phyloP scores from a whole-genome alignment of 345 rosid species.

The Microcos paniculata region DNA sequence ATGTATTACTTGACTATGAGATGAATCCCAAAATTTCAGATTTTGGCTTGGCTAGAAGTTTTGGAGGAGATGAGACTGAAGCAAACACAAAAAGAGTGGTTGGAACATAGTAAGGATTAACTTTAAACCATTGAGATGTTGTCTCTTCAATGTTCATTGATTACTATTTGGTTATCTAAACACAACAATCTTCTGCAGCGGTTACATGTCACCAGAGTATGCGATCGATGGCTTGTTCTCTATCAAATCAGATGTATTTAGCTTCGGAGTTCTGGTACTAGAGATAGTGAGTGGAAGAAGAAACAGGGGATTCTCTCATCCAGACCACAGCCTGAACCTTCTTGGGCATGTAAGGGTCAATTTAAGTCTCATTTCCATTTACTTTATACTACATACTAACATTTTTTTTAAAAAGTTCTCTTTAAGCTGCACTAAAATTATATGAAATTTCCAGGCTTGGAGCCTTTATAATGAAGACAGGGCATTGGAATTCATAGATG shows the following conservation, averaged over 20 bases:
- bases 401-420: no score
- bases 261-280: neutral
- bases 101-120: conserved; percentile 43
- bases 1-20: conserved; percentile 35
- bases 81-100: conserved; percentile 42
- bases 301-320: conserved; percentile 3
- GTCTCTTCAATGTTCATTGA: neutral
- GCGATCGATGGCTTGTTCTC: neutral
- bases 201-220: neutral
- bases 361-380: no score
- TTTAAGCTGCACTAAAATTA: no score
- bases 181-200: neutral
- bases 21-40: conserved; percentile 46
- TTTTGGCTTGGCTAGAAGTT: conserved; percentile 40
- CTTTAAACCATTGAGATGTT: neutral
- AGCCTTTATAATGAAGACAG: conserved; percentile 12
- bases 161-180: no score
- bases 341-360: neutral
- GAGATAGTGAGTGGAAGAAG: neutral
- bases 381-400: no score
- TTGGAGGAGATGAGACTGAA: conserved; percentile 31
- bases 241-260: neutral
- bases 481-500: conserved; percentile 22
- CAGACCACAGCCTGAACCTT: neutral
- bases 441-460: conserved; percentile 27